A percentile compares a stretch with the other conserved stretches of the same genome.
Evolutionary conservation across 2,329 filamentous ascomycete genomes (phyloP).

Genomic region (Penicillium sclerotiorum): DNA sequence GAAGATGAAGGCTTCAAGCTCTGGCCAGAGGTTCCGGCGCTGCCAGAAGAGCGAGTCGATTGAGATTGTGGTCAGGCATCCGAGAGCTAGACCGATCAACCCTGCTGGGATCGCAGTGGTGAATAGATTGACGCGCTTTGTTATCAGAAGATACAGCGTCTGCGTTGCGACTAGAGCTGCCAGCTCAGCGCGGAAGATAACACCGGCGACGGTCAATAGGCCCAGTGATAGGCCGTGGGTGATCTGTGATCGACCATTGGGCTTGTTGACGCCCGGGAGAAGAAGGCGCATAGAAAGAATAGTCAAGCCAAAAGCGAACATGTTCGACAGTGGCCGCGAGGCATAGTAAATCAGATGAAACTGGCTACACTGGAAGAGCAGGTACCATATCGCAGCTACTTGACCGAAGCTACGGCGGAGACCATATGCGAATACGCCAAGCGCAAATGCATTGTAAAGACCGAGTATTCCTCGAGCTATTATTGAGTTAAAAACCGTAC

Average conservation of each 20-base stretch:
- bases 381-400: constrained; percentile 74
- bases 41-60: constrained; percentile 97
- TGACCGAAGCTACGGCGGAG: constrained; percentile 70
- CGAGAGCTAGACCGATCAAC: constrained; percentile 63
- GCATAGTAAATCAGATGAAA: constrained; percentile 95
- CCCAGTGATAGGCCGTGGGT: constrained; percentile 67
- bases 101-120: constrained; percentile 66
- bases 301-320: constrained; percentile 83
- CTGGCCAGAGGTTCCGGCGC: constrained; percentile 76
- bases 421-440: constrained; percentile 67
- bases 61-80: constrained; percentile 69
- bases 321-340: constrained; percentile 88
- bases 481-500: background rate
- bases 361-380: constrained; percentile 75
- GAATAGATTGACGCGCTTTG: constrained; percentile 56
- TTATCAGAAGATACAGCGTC: constrained; percentile 64
- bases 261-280: constrained; percentile 45
- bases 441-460: constrained; percentile 68
- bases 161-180: constrained; percentile 75
- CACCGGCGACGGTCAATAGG: constrained; percentile 75
- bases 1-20: constrained; percentile 85
- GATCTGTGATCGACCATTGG: constrained; percentile 17
- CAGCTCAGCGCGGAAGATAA: constrained; percentile 87
- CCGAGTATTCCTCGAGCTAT: constrained; percentile 76
- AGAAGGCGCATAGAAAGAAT: constrained; percentile 51